These are phyloP conservation scores for Lunularia cruciata DNA, from an alignment of 225 moss, liverwort and hornwort species.

Conservation along the genomic window DNA sequence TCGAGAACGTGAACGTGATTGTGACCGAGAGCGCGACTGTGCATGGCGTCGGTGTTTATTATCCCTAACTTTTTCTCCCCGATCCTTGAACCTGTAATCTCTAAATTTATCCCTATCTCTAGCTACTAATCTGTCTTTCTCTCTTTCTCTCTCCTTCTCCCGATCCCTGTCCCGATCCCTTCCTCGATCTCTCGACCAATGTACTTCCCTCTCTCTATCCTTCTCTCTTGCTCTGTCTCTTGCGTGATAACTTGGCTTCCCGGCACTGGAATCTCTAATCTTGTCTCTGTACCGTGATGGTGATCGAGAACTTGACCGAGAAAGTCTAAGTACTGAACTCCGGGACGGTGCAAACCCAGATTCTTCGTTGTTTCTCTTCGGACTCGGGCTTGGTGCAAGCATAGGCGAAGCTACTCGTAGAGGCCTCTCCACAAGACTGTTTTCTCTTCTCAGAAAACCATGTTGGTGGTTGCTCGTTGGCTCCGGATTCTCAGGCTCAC, in stretches of 20 bases:
- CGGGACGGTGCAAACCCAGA: constrained; percentile 30
- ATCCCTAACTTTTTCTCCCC: constrained; percentile 16
- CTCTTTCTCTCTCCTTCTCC: constrained; percentile 18
- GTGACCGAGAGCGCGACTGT: constrained; percentile 31
- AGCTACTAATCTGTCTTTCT: constrained; percentile 16
- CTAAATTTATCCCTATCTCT: constrained; percentile 27
- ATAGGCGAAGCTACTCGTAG: constrained; percentile 23
- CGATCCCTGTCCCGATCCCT: constrained; percentile 24
- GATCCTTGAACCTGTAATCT: constrained; percentile 27
- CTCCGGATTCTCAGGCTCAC: constrained; percentile 26
- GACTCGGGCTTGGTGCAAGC: constrained; percentile 40
- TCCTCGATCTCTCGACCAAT: constrained; percentile 15
- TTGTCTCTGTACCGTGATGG: constrained; percentile 54
- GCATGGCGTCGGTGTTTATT: constrained; percentile 13
- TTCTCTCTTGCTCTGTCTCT: constrained; percentile 7
- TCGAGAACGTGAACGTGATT: constrained; percentile 36
- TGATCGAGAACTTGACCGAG: constrained; percentile 67
- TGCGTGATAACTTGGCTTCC: constrained; percentile 3
- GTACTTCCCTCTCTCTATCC: constrained; percentile 18
- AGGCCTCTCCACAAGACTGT: constrained; percentile 36
- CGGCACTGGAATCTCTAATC: constrained; percentile 11
- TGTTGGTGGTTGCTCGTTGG: constrained; percentile 13
- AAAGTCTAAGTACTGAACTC: constrained; percentile 42
- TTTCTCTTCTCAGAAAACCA: constrained; percentile 32
- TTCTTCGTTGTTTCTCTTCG: constrained; percentile 47